These are phyloP conservation scores for Macrolepiota fuliginosa DNA, from an alignment of 768 basidiomycete species.

Conservation along the genomic window DNA sequence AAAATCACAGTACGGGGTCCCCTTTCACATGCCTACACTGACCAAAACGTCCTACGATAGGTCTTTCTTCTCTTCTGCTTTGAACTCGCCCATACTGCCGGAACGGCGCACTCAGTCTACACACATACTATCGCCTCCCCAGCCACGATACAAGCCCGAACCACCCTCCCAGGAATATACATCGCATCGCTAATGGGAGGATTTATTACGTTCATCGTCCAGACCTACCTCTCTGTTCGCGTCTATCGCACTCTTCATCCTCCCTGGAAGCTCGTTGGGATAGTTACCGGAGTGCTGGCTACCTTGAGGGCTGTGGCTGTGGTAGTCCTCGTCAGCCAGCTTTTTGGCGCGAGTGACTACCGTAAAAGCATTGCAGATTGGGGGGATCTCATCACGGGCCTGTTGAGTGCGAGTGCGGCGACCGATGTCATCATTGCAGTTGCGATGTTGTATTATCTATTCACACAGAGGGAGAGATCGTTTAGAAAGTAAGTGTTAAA, in stretches of 20 bases:
- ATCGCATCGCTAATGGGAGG: constrained; percentile 25
- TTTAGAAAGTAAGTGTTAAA: background rate
- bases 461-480: background rate
- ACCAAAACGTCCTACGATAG: background rate
- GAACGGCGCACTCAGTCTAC: constrained; percentile 27
- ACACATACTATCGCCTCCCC: constrained; percentile 27
- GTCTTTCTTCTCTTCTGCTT: constrained; percentile 18
- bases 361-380: background rate
- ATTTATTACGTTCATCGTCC: constrained; percentile 26
- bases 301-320: background rate
- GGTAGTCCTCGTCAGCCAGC: background rate
- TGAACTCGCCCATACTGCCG: constrained; percentile 27
- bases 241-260: background rate
- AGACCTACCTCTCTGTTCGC: constrained; percentile 17
- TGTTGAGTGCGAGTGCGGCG: background rate
- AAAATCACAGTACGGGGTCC: constrained; percentile 19
- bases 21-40: constrained; percentile 18
- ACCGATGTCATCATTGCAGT: constrained; percentile 10
- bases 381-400: background rate
- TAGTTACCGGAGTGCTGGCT: background rate
- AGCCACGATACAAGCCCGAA: constrained; percentile 18
- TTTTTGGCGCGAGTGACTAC: background rate
- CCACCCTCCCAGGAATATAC: constrained; percentile 20
- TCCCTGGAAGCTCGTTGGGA: background rate
- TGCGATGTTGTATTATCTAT: constrained; percentile 10